Evolutionary conservation across 305 asterid genomes (phyloP).

Genomic region (Petunia hybrid): DNA sequence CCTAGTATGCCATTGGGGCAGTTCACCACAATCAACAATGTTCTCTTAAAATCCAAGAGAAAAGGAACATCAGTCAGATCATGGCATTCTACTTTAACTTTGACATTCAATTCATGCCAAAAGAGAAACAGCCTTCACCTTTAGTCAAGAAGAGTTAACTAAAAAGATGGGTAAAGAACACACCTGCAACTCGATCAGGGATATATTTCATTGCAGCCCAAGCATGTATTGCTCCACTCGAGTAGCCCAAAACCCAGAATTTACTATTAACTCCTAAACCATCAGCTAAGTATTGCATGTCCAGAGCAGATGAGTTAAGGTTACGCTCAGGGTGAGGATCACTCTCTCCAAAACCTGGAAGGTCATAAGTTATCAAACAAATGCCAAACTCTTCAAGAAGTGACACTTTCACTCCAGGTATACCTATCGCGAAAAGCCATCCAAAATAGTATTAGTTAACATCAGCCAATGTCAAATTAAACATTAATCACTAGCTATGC

Average conservation of each 20-base stretch:
- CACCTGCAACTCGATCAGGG: conserved; percentile 78
- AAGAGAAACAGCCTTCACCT: neutral
- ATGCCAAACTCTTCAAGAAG: conserved; percentile 84
- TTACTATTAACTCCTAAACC: conserved; percentile 62
- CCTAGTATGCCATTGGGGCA: neutral
- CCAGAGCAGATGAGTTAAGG: conserved; percentile 78
- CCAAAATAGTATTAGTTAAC: conserved; percentile 2
- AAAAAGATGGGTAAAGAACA: neutral
- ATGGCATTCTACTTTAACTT: conserved; percentile 20
- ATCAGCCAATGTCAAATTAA: neutral
- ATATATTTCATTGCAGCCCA: conserved; percentile 89
- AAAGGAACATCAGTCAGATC: too few relatives aligned
- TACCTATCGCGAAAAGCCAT: conserved; percentile 50
- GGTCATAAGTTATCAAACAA: conserved; percentile 78
- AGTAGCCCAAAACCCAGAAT: conserved; percentile 85
- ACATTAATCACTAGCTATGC: neutral
- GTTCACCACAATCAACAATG: too few relatives aligned
- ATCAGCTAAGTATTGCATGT: conserved; percentile 71
- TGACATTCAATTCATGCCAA: neutral
- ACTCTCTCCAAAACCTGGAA: conserved; percentile 96
- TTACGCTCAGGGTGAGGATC: conserved; percentile 72
- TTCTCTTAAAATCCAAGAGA: too few relatives aligned
- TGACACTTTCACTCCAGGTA: conserved; percentile 62
- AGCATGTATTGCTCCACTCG: conserved; percentile 79
- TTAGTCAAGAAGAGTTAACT: neutral